These are phyloP conservation scores for Metschnikowia baotianmanensis DNA, from an alignment of 805 yeast genomes.

Conservation along the genomic window DNA sequence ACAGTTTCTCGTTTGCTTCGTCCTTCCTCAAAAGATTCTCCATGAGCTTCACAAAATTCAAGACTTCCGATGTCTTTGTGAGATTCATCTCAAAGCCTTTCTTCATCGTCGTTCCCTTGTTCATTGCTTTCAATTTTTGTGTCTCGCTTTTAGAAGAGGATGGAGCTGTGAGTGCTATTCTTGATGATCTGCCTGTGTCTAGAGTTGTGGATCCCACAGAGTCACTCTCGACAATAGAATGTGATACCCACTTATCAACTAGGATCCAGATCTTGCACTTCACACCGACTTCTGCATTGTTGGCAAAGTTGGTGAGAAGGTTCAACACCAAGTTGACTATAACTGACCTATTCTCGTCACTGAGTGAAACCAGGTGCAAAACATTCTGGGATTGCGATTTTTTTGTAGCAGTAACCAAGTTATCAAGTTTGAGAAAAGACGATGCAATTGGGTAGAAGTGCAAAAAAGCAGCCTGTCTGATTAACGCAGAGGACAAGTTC, in stretches of 20 bases:
- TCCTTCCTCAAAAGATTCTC: constrained; percentile 34
- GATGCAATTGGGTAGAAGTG: constrained; percentile 34
- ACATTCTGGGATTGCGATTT: constrained; percentile 11
- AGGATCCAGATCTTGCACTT: constrained; percentile 62
- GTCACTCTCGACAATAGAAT: constrained; percentile 21
- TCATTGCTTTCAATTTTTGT: constrained; percentile 9
- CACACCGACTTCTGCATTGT: constrained; percentile 27
- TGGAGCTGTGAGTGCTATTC: constrained; percentile 8
- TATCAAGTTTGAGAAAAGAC: constrained; percentile 41
- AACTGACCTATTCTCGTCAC: constrained; percentile 36
- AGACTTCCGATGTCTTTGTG: constrained; percentile 48
- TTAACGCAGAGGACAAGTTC: constrained; percentile 28
- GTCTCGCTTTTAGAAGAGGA: constrained; percentile 8
- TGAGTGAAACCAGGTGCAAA: constrained; percentile 25
- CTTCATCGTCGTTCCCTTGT: constrained; percentile 11
- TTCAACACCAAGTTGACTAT: constrained; percentile 43
- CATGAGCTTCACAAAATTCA: constrained; percentile 65
- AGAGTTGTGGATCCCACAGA: constrained; percentile 14
- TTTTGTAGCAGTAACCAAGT: constrained; percentile 25
- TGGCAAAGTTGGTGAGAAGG: constrained; percentile 52
- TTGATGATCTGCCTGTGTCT: constrained; percentile 21
- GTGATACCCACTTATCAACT: constrained; percentile 69
- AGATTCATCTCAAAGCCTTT: constrained; percentile 38
- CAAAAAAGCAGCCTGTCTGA: constrained; percentile 24
- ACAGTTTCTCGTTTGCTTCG: constrained; percentile 21